phyloP scores from a whole-genome alignment of 2,329 filamentous ascomycete genomes.

The Penicillium vulpinum region DNA sequence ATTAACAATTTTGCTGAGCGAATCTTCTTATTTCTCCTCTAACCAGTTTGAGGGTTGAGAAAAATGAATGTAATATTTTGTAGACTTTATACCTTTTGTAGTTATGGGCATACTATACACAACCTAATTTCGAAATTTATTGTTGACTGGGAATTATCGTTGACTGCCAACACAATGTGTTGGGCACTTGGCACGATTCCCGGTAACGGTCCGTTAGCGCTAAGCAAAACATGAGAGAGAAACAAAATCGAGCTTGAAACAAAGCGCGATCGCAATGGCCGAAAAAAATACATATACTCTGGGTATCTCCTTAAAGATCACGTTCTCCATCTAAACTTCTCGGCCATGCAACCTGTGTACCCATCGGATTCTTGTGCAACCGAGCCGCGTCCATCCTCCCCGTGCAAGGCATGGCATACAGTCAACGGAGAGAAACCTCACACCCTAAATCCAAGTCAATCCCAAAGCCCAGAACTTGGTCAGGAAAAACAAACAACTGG shows the following conservation, averaged over 20 bases:
- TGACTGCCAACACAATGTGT: too few species aligned
- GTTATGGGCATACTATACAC: too few species aligned
- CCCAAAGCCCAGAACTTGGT: not conserved
- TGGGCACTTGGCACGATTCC: too few species aligned
- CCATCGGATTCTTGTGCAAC: not conserved
- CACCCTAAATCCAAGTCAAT: not conserved
- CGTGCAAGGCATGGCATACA: not conserved
- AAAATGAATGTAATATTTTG: too few species aligned
- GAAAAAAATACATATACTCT: not conserved
- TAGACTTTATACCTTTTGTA: too few species aligned
- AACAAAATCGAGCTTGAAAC: not conserved
- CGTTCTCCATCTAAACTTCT: not conserved
- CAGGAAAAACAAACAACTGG: not conserved
- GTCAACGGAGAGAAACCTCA: not conserved
- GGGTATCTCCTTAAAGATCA: not conserved
- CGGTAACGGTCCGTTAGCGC: not conserved
- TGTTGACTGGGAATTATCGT: too few species aligned
- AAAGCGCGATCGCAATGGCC: not conserved
- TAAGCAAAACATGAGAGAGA: not conserved
- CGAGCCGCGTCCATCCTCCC: not conserved
- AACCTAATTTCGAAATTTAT: too few species aligned
- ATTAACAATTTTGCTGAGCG: too few species aligned
- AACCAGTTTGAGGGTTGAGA: too few species aligned
- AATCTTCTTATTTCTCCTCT: too few species aligned
- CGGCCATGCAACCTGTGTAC: not conserved